phyloP scores from a whole-genome alignment of 306 rosid genomes.

The Rosa lucieae region DNA sequence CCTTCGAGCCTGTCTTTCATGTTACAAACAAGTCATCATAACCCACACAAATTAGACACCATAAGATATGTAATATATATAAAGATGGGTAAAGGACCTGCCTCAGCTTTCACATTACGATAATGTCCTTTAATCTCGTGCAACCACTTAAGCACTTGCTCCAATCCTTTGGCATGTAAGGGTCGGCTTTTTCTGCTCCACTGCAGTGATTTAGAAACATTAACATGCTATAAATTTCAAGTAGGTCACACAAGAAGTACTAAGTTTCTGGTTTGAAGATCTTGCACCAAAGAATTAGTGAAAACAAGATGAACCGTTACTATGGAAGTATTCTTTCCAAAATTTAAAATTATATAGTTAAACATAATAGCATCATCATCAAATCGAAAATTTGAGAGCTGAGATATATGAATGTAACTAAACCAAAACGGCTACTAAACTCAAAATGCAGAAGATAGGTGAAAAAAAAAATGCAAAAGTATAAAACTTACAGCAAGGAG shows the following conservation, averaged over 20 bases:
- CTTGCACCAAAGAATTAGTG: constrained; percentile 2
- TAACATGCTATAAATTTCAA: constrained; percentile 9
- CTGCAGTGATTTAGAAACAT: constrained; percentile 43
- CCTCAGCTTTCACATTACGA: constrained; percentile 53
- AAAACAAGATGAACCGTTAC: background rate
- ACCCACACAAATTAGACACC: constrained; percentile 24
- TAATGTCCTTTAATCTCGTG: constrained; percentile 57
- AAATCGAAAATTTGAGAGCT: background rate
- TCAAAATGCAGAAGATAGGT: background rate
- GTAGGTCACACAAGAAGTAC: background rate
- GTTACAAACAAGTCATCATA: constrained; percentile 35
- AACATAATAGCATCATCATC: background rate
- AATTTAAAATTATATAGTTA: background rate
- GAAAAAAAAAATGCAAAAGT: constrained; percentile 1
- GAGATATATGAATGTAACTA: background rate
- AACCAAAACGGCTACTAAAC: background rate
- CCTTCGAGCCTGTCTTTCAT: constrained; percentile 59
- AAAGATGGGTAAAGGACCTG: constrained; percentile 63
- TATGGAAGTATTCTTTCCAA: background rate
- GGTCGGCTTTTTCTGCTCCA: constrained; percentile 86
- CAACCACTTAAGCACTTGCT: constrained; percentile 89
- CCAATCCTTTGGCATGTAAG: constrained; percentile 81
- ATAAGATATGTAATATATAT: constrained; percentile 19
- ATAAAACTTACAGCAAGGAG: constrained; percentile 71
- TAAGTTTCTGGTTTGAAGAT: background rate